Percentiles rank a stretch among this genome's conserved stretches.
Evolutionary conservation across 352 stramenopile species (phyloP).

Genomic region (Saprolegnia diclina): DNA sequence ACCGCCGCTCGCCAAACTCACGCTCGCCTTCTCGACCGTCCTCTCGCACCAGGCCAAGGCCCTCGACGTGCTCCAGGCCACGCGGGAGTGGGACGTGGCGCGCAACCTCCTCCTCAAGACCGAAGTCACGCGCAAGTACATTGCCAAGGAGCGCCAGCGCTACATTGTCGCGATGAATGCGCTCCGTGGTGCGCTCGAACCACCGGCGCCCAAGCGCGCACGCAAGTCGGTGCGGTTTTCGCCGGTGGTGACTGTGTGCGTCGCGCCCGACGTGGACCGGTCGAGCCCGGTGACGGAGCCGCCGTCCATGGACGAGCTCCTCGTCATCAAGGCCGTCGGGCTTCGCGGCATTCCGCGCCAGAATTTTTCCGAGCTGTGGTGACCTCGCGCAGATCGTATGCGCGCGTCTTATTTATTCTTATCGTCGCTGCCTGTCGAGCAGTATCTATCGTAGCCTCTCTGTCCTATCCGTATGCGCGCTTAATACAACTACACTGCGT

Average conservation of each 20-base stretch:
- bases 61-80: conserved; percentile 11
- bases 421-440: background rate
- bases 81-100: conserved; percentile 15
- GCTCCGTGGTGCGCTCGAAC: background rate
- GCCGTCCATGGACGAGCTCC: conserved; percentile 1
- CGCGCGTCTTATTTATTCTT: conserved; percentile 9
- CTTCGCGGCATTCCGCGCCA: conserved; percentile 3
- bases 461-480: background rate
- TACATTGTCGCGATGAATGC: conserved; percentile 1
- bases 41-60: conserved; percentile 11
- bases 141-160: conserved; percentile 16
- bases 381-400: background rate
- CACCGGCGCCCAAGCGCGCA: background rate
- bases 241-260: background rate
- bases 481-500: background rate
- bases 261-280: conserved; percentile 12
- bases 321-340: conserved; percentile 23
- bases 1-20: conserved; percentile 5
- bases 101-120: conserved; percentile 16
- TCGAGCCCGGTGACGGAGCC: background rate
- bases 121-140: conserved; percentile 10
- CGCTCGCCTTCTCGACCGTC: background rate
- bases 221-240: conserved; percentile 14
- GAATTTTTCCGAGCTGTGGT: conserved; percentile 27
- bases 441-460: background rate